A percentile compares a stretch with the other conserved stretches of the same genome.
phyloP scores from a whole-genome alignment of 345 rosid genomes.

The Moricandia moricandioides region DNA sequence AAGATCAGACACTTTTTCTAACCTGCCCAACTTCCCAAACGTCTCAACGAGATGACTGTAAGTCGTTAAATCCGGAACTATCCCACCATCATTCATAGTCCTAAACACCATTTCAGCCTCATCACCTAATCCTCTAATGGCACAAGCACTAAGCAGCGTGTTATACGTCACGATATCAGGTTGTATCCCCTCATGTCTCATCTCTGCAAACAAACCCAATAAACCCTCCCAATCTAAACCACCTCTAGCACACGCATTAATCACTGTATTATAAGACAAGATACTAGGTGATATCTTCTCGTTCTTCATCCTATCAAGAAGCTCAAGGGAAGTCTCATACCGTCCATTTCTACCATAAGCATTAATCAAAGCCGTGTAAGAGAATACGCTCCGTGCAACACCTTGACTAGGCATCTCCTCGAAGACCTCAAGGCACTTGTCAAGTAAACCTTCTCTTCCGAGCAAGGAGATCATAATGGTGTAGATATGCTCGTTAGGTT shows the following conservation, averaged over 20 bases:
- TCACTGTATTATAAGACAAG: constrained; percentile 88
- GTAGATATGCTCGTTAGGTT: constrained; percentile 92
- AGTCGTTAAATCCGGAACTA: constrained; percentile 78
- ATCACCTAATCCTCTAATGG: constrained; percentile 72
- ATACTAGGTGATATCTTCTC: constrained; percentile 72
- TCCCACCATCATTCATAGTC: constrained; percentile 90
- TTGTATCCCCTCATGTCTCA: constrained; percentile 89
- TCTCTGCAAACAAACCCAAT: constrained; percentile 86
- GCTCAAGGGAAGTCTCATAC: constrained; percentile 68
- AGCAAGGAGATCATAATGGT: constrained; percentile 84
- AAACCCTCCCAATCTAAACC: constrained; percentile 91
- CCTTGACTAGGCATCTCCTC: constrained; percentile 85
- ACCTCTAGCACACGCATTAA: constrained; percentile 89
- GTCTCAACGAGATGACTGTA: constrained; percentile 75
- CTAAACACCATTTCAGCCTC: constrained; percentile 96
- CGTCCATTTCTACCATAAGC: constrained; percentile 85
- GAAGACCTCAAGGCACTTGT: constrained; percentile 78
- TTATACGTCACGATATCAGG: constrained; percentile 92
- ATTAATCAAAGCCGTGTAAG: constrained; percentile 83
- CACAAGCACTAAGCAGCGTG: constrained; percentile 88
- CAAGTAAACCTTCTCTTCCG: constrained; percentile 84
- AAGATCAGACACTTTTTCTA: constrained; percentile 70
- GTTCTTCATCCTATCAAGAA: constrained; percentile 79
- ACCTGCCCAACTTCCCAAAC: constrained; percentile 58
- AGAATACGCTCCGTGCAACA: constrained; percentile 76